Base-by-base conservation (phyloP, 345 rosid genomes). In the Eucalyptus curtisii region DNA sequence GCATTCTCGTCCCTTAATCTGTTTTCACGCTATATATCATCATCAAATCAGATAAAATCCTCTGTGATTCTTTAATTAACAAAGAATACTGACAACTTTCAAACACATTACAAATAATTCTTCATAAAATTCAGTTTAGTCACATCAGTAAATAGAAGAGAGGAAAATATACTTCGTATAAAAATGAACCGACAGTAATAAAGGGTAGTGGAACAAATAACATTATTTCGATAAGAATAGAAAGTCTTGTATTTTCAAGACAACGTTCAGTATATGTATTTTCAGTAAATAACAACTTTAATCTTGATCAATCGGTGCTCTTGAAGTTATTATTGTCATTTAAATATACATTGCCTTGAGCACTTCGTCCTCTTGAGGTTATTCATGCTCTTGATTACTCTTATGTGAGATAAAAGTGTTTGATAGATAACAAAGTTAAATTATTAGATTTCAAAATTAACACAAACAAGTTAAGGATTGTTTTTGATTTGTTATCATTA, bases 401-500 rank as follows among this genome's bases (percentile, higher is more conserved):
- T 17, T 50, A 50, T 17, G 55, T 50, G 9, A 53, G 59, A 53
- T 53, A 53, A 53, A 53, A 53, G 59, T 53, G 59, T 53, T 22
- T 53, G 8, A 53, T 1, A 50, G 22, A 50, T 3, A 50, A 50
- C 22, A 50, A 50, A 50, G 53, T 7, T 50, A 50, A 50, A 50
- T 50, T 50, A 17, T 17, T 50, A 53, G 59, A 8, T 8, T 53
- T 10, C 59, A 53, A 53, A 53, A 53, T 22, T 53, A 53, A 53
- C 27, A 53, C 59, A 53, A 0, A 2, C 1, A 2, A 20, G 57
- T 53, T 53, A 22, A 8, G 59, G 59, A 53, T 53, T 53, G 1
- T 53, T 53, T 53, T 53, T 53, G 0, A 53, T 53, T 53, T 20
- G 27, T 53, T 53, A 0, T 53, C 59, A 53, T 53, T 8, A 7